Percentiles rank a stretch among this genome's conserved stretches.
These are phyloP conservation scores for Myxozyma kluyveri DNA, from an alignment of 805 yeast genomes.

Conservation along the genomic window DNA sequence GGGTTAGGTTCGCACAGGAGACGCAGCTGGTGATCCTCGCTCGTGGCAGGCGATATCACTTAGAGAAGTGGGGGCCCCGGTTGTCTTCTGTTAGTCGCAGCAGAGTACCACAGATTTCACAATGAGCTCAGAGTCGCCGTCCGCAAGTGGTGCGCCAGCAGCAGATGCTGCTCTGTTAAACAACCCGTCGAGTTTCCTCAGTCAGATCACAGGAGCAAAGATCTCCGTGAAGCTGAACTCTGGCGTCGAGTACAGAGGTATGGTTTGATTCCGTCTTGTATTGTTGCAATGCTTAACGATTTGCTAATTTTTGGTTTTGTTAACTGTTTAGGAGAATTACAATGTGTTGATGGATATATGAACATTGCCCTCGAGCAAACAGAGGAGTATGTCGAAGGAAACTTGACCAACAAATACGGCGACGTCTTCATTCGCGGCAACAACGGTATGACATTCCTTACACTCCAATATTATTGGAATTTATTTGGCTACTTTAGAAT, in stretches of 20 bases:
- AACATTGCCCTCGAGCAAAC: conserved; percentile 83
- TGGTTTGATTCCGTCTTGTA: conserved; percentile 6
- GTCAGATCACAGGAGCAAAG: conserved; percentile 71
- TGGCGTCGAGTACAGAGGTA: conserved; percentile 80
- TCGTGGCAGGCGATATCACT: no score
- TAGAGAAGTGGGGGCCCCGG: no score
- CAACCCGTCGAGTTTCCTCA: conserved; percentile 69
- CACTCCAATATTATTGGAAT: neutral
- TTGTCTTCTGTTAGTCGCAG: no score
- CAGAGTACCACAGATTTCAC: neutral
- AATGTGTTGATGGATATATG: conserved; percentile 96
- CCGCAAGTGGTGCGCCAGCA: conserved; percentile 6
- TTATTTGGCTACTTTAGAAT: neutral
- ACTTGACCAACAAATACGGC: conserved; percentile 54
- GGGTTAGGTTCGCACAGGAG: no score
- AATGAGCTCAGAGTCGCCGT: neutral
- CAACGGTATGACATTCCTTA: conserved; percentile 55
- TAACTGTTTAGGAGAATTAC: conserved; percentile 48
- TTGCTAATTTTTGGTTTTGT: no score
- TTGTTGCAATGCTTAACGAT: neutral
- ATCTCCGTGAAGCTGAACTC: conserved; percentile 83
- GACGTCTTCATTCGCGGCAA: conserved; percentile 87
- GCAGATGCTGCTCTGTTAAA: conserved; percentile 4
- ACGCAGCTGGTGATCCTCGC: no score
- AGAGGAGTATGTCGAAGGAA: conserved; percentile 57